Percentiles rank a stretch among this genome's conserved stretches.
Conservation (phyloP, 2,329 filamentous ascomycete genomes). For the Talaromyces sp. region DNA sequence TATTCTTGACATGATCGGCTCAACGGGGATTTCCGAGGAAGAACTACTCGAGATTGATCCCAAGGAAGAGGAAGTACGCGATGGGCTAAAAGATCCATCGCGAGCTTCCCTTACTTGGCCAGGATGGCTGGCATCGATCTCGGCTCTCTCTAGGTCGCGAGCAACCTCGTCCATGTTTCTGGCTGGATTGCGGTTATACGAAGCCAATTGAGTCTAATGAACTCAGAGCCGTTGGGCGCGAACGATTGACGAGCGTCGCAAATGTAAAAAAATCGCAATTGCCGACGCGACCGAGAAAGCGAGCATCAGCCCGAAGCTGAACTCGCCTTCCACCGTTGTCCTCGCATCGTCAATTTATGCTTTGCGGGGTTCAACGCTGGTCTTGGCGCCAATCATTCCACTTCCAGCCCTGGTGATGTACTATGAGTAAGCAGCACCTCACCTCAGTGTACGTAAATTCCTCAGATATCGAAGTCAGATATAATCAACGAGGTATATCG, state of each 20-base stretch:
- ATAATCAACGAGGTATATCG: neutral
- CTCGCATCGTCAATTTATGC: neutral
- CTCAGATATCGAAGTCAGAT: neutral
- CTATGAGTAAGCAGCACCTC: neutral
- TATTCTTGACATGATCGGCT: constrained; percentile 29
- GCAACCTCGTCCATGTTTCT: constrained; percentile 35
- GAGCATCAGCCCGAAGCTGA: neutral
- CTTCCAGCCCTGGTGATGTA: neutral
- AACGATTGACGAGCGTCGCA: neutral
- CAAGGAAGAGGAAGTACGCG: constrained; percentile 24
- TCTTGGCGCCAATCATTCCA: constrained; percentile 1
- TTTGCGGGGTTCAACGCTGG: neutral
- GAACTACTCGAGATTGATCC: constrained; percentile 25
- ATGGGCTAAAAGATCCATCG: constrained; percentile 18
- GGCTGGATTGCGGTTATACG: neutral
- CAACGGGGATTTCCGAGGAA: constrained; percentile 23
- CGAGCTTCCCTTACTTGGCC: constrained; percentile 21
- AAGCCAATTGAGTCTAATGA: neutral
- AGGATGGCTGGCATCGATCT: constrained; percentile 27
- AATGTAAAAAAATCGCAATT: neutral
- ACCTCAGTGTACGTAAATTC: too few relatives aligned
- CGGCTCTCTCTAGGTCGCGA: constrained; percentile 37
- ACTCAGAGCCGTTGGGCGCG: neutral
- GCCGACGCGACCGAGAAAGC: neutral
- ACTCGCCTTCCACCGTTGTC: neutral